Evolutionary conservation across 179 eudicot genomes (phyloP), one percentile per base, ranked within the genome.

Genomic region (Dionaea muscipula): DNA sequence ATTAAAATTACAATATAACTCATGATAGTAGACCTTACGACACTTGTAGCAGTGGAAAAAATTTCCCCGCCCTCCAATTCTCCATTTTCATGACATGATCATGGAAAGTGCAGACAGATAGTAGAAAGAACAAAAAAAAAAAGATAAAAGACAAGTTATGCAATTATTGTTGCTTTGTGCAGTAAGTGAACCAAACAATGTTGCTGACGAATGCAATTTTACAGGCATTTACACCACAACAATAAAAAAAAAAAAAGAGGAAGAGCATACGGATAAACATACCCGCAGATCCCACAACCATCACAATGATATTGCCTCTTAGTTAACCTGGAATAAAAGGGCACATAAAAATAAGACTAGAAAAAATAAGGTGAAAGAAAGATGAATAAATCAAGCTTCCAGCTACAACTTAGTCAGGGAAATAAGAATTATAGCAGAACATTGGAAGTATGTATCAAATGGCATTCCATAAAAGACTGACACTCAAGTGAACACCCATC

Each of bases 281-380:
- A 81, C 87, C 93, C 81, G 84, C 90, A 85, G 37, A 85, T 78
- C 69, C 90, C 86, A 59, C 94, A 85, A 65, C 78, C 72, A 51
- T 80, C 71, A 46, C 90, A 85, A 62, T 85, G 94, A 64, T 80
- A 85, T 59, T 78, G 90, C 63, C 74, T 71, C 79, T 85, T 85
- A 14, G 82, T 73, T n/a, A 47, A 73, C 81, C 94, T 85, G 54
- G 27, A 58, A 17, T 27, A 9, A 53, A 31, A 27, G 13, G 52
- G 24, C 33, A 45, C 18, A 20, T 18, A 45, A n/a, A 9, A 17
- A 4, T 8, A 2, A 38, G 2, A 38, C 12, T 9, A 9, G 15
- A 38, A 8, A 5, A 17, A 18, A 18, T n/a, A n/a, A n/a, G n/a
- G n/a, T n/a, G n/a, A n/a, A n/a, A n/a, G n/a, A n/a, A n/a, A n/a